phyloP scores from a whole-genome alignment of 1,284 basidiomycete genomes.

The Marasmius tenuissimus region DNA sequence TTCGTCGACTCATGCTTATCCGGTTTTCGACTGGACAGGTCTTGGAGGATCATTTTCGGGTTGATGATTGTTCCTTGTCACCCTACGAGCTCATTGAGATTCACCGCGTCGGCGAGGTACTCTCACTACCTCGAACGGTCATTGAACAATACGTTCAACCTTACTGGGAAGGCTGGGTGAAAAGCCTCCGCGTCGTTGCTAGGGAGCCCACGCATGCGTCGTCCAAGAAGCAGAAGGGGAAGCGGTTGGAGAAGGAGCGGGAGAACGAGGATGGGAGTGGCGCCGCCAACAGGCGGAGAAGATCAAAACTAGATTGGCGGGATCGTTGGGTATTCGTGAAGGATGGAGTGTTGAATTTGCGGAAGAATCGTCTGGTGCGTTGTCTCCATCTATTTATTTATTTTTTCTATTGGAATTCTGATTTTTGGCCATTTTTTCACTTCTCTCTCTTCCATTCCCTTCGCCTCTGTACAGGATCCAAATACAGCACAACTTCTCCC shows the following conservation, averaged over 20 bases:
- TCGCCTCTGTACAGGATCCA: slow-evolving; percentile 33
- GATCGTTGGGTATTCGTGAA: slow-evolving; percentile 62
- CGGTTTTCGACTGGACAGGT: slow-evolving; percentile 67
- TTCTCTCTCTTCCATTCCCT: background rate
- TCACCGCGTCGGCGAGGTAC: slow-evolving; percentile 43
- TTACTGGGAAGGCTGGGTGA: slow-evolving; percentile 66
- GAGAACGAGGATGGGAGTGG: slow-evolving; percentile 3
- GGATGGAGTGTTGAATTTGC: slow-evolving; percentile 55
- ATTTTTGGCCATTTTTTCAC: background rate
- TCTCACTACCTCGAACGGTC: slow-evolving; percentile 41
- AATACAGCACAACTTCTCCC: slow-evolving; percentile 43
- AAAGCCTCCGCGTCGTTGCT: slow-evolving; percentile 49
- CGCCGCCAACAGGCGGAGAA: background rate
- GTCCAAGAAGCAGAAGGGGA: background rate
- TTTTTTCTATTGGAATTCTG: slow-evolving; percentile 11
- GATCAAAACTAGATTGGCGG: slow-evolving; percentile 53
- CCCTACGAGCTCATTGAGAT: slow-evolving; percentile 68
- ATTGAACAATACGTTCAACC: slow-evolving; percentile 57
- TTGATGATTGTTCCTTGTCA: slow-evolving; percentile 41
- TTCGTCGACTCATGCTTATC: slow-evolving; percentile 44
- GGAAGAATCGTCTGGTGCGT: slow-evolving; percentile 51
- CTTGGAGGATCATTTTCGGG: slow-evolving; percentile 62
- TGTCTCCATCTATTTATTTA: slow-evolving; percentile 1
- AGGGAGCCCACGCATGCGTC: slow-evolving; percentile 11
- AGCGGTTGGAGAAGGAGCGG: background rate